phyloP scores from a whole-genome alignment of 768 basidiomycete genomes.

The Leccinellum albellum region DNA sequence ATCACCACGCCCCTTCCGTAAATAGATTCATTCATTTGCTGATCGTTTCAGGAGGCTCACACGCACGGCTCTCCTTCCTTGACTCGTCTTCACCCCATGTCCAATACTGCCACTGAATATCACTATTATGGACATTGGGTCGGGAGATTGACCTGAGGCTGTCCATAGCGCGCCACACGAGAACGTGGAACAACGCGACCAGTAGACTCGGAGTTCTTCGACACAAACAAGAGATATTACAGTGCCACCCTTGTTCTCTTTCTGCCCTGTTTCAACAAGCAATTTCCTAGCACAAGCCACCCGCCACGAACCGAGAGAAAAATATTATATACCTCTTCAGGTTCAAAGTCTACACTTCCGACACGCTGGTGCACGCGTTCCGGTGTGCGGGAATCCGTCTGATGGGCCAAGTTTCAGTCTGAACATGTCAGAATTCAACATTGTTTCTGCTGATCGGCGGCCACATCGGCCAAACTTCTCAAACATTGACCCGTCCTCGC shows the following conservation, averaged over 20 bases:
- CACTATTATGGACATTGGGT: not conserved
- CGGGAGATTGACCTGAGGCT: not conserved
- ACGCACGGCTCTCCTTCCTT: not conserved
- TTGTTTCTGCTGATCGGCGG: not conserved
- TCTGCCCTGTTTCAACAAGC: not conserved
- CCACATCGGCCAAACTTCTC: not conserved
- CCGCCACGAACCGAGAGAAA: not conserved
- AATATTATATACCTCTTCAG: not conserved
- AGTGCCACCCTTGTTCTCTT: not conserved
- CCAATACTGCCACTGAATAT: slow-evolving; percentile 9
- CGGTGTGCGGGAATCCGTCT: not conserved
- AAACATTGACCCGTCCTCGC: too few relatives aligned
- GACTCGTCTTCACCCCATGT: slow-evolving; percentile 10
- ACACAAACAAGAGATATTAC: not conserved
- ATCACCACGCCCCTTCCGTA: slow-evolving; percentile 1
- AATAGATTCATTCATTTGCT: not conserved
- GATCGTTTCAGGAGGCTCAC: slow-evolving; percentile 1
- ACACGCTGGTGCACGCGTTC: not conserved
- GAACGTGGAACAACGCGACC: not conserved
- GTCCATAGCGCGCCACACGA: not conserved
- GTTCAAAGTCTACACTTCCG: not conserved
- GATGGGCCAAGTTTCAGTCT: too few relatives aligned
- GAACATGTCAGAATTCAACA: not conserved
- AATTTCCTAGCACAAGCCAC: not conserved
- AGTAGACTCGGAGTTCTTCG: too few relatives aligned